Evolutionary conservation across 768 basidiomycete species (phyloP), one percentile per base, ranked within the genome.

Genomic region (Polyporus arcularius): DNA sequence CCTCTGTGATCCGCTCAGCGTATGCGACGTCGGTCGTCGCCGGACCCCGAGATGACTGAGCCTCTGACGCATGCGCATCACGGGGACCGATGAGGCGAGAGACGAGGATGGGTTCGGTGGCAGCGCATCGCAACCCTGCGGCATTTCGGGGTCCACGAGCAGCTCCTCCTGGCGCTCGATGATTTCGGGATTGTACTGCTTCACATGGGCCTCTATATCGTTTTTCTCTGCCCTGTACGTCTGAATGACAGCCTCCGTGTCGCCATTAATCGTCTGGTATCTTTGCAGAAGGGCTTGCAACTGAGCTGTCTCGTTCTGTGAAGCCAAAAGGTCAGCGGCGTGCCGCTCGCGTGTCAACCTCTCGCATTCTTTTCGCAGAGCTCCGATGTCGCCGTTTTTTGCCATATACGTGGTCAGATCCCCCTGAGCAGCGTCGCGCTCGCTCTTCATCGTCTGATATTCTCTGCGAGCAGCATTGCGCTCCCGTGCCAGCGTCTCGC

Each of bases 1-100:
- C 26, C 46, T 48, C 46, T 2, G 26, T 26, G 5, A 11, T 9
- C 46, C 46, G 14, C 28, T 21, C 9, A 28, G 46, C 5, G 28
- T 6, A 48, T 48, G 18, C 8, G 46, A 48, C 26, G 21, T 18
- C 21, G 46, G 21, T 9, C 26, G 21, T 18, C 46, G 46, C 10
- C 26, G 46, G 11, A 48, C 46, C 9, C 46, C 46, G 2, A 48
- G 26, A 9, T 48, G 14, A 28, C 21, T 26, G 21, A 48, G 46
- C 46, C 26, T 21, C 46, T 48, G 46, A 48, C 46, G 46, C 46
- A 48, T 48, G 46, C 46, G 46, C 46, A 48, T 48, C 26, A 48
- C 28, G 4, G 46, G 46, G 21, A 26, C 21, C 21, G 21, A 26
- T 26, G 21, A 26, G 21, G 21, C 21, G 21, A 26, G 21, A 26